phyloP scores from a whole-genome alignment of 2,329 filamentous ascomycete species.

The Fusarium oxysporum region DNA sequence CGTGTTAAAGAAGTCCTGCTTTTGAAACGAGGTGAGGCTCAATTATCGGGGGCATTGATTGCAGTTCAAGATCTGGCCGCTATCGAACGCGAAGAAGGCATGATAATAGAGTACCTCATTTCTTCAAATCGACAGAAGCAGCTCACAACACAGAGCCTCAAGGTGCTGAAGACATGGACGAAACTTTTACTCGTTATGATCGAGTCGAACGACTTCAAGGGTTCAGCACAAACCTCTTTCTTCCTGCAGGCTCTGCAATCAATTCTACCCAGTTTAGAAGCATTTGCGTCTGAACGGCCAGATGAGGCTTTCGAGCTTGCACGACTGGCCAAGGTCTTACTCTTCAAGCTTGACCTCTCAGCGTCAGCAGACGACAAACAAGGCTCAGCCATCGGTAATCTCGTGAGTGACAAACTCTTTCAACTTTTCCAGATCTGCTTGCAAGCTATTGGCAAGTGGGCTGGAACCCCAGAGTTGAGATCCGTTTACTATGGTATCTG shows the following conservation, averaged over 20 bases:
- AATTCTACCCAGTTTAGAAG: constrained; percentile 87
- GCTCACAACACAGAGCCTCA: constrained; percentile 67
- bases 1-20: constrained; percentile 80
- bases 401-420: constrained; percentile 89
- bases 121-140: constrained; percentile 73
- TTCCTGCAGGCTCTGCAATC: constrained; percentile 88
- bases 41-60: constrained; percentile 61
- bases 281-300: constrained; percentile 75
- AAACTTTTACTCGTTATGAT: constrained; percentile 87
- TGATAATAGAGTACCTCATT: constrained; percentile 70
- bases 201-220: constrained; percentile 82
- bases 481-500: constrained; percentile 92
- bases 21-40: constrained; percentile 73
- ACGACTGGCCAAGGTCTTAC: constrained; percentile 77
- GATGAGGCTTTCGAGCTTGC: constrained; percentile 81
- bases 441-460: constrained; percentile 79
- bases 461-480: constrained; percentile 77
- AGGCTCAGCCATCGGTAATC: constrained; percentile 68
- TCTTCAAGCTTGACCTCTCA: constrained; percentile 76
- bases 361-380: constrained; percentile 54
- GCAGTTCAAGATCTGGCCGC: constrained; percentile 60
- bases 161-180: constrained; percentile 84
- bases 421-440: constrained; percentile 91
- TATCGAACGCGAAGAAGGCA: constrained; percentile 68
- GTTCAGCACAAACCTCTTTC: constrained; percentile 77